These are phyloP conservation scores for Lasiosphaeris hirsuta DNA, from an alignment of 495 filamentous ascomycete genomes.

Conservation along the genomic window DNA sequence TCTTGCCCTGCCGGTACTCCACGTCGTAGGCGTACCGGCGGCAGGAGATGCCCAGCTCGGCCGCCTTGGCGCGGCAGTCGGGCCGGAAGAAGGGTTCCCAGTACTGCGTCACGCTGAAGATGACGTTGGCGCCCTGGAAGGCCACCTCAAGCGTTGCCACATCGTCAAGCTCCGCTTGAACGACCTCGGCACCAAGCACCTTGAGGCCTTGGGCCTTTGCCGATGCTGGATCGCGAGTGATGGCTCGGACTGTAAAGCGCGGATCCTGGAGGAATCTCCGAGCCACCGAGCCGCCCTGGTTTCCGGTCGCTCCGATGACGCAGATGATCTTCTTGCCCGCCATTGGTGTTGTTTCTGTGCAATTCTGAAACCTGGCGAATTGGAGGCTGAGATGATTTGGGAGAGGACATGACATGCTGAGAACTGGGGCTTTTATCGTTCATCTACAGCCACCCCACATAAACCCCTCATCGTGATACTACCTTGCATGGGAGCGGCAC, in stretches of 20 bases:
- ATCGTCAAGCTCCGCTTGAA: constrained; percentile 43
- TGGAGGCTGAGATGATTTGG: no score
- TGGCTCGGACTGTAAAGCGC: constrained; percentile 38
- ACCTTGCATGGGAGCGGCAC: no score
- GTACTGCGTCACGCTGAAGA: constrained; percentile 52
- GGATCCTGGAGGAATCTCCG: constrained; percentile 35
- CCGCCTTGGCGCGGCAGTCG: constrained; percentile 25
- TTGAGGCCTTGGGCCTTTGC: constrained; percentile 36
- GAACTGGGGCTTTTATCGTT: no score
- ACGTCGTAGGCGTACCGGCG: constrained; percentile 45
- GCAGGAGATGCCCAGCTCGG: constrained; percentile 25
- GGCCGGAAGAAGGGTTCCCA: constrained; percentile 43
- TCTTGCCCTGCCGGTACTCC: constrained; percentile 51
- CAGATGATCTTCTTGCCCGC: constrained; percentile 32
- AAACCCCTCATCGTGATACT: no score
- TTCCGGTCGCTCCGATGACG: constrained; percentile 44
- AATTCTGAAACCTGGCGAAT: no score
- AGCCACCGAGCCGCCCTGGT: constrained; percentile 44
- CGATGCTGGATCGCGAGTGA: constrained; percentile 46
- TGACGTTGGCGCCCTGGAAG: constrained; percentile 43
- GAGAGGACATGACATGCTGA: no score
- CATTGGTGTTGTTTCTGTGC: no score
- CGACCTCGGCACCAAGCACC: constrained; percentile 41
- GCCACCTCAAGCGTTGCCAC: constrained; percentile 35
- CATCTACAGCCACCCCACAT: no score